phyloP scores from a whole-genome alignment of 2,329 filamentous ascomycete species.

The Rachicladosporium sp. region DNA sequence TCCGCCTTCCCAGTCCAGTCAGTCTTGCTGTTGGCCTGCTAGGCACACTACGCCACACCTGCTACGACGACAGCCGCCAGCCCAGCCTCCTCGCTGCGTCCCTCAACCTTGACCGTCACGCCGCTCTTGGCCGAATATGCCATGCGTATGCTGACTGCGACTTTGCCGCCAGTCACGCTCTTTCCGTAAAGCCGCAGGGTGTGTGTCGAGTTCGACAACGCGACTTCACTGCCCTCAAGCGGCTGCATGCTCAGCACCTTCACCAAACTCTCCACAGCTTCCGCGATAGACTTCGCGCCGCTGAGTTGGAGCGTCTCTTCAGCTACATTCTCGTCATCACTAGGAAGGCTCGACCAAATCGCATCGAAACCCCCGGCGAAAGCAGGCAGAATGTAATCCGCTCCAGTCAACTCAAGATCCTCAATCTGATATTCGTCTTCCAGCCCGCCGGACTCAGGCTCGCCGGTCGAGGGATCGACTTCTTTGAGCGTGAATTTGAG shows the following conservation, averaged over 20 bases:
- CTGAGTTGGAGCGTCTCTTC: slow-evolving; percentile 83
- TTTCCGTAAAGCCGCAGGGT: slow-evolving; percentile 93
- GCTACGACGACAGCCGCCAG: slow-evolving; percentile 75
- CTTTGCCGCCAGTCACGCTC: slow-evolving; percentile 79
- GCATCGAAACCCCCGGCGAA: slow-evolving; percentile 94
- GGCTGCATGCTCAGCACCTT: slow-evolving; percentile 83
- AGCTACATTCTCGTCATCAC: slow-evolving; percentile 61
- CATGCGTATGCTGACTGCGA: slow-evolving; percentile 82
- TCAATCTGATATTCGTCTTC: slow-evolving; percentile 97
- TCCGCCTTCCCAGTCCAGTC: too few relatives aligned
- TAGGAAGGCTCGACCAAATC: slow-evolving; percentile 66
- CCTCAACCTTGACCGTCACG: slow-evolving; percentile 89
- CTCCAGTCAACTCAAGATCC: slow-evolving; percentile 82
- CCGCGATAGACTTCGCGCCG: slow-evolving; percentile 86
- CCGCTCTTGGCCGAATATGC: slow-evolving; percentile 85
- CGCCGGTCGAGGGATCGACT: slow-evolving; percentile 85
- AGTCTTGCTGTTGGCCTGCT: background rate
- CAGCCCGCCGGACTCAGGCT: slow-evolving; percentile 84
- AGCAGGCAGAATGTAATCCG: slow-evolving; percentile 85
- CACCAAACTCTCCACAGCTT: slow-evolving; percentile 83
- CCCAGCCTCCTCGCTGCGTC: slow-evolving; percentile 83
- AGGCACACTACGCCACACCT: slow-evolving; percentile 56
- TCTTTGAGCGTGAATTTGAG: slow-evolving; percentile 98
- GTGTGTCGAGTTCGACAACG: slow-evolving; percentile 78
- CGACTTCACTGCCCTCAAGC: slow-evolving; percentile 85